Conservation (phyloP, 306 rosid species). For the Inga laurina region DNA sequence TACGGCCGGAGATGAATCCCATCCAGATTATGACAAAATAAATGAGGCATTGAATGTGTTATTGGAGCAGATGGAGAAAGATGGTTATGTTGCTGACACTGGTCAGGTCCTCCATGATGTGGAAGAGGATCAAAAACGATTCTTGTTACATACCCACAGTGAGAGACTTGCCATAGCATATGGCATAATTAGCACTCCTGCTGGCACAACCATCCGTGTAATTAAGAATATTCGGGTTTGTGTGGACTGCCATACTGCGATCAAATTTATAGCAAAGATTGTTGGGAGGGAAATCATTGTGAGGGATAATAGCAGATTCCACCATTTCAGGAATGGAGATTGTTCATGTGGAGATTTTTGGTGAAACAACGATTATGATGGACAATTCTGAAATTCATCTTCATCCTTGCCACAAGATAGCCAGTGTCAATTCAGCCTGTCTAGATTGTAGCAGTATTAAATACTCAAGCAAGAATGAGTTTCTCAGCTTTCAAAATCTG, state of each 20-base stretch:
- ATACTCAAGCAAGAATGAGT: no score
- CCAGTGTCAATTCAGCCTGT: slow-evolving; percentile 36
- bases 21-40: slow-evolving; percentile 65
- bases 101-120: neutral
- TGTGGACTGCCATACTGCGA: no score
- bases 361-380: slow-evolving; percentile 36
- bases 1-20: slow-evolving; percentile 78
- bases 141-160: slow-evolving; percentile 62
- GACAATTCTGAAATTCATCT: neutral
- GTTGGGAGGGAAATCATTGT: no score
- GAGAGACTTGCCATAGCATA: slow-evolving; percentile 89
- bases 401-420: no score
- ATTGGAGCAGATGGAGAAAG: slow-evolving; percentile 69
- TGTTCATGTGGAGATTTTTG: no score
- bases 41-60: slow-evolving; percentile 58
- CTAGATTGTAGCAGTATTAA: neutral
- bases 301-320: no score
- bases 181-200: slow-evolving; percentile 78
- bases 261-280: no score
- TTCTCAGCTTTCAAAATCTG: no score
- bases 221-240: no score
- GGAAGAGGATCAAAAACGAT: slow-evolving; percentile 58
- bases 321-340: no score
- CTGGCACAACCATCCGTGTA: slow-evolving; percentile 66
- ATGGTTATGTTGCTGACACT: neutral